A percentile compares a stretch with the other conserved stretches of the same genome.
Evolutionary conservation across 2,329 filamentous ascomycete genomes (phyloP).

Genomic region (Tolypocladium pustulatum): DNA sequence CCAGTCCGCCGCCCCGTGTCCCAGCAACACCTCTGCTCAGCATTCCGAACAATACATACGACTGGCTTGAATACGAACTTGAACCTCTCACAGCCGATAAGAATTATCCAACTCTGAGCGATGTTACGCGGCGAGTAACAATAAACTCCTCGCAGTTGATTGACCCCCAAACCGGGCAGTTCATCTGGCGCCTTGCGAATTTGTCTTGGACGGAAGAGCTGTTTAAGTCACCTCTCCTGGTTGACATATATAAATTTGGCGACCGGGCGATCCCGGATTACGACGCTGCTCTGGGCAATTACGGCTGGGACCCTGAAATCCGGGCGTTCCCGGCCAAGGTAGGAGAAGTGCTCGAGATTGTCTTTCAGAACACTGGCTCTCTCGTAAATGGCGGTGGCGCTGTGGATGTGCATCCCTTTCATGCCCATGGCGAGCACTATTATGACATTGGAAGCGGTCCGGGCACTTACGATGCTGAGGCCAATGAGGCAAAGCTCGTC

Average conservation of each 20-base stretch:
- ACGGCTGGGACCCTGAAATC: slow-evolving; percentile 41
- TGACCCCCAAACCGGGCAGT: background rate
- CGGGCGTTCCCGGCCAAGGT: slow-evolving; percentile 40
- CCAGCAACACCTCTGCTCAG: slow-evolving; percentile 15
- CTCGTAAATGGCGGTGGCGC: slow-evolving; percentile 14
- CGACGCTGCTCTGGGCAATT: slow-evolving; percentile 33
- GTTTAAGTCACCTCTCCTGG: background rate
- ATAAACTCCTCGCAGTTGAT: slow-evolving; percentile 19
- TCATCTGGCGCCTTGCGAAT: slow-evolving; percentile 7
- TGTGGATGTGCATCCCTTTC: slow-evolving; percentile 8
- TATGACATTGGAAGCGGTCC: slow-evolving; percentile 8
- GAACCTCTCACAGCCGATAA: slow-evolving; percentile 17
- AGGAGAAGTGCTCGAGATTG: slow-evolving; percentile 45
- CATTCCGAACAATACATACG: slow-evolving; percentile 21
- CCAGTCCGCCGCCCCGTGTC: slow-evolving; percentile 38
- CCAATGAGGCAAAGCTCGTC: slow-evolving; percentile 1
- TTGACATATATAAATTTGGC: background rate
- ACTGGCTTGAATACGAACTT: slow-evolving; percentile 37
- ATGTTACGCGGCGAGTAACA: slow-evolving; percentile 36
- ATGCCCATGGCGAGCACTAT: slow-evolving; percentile 8
- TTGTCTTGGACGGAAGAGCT: slow-evolving; percentile 5
- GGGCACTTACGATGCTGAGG: slow-evolving; percentile 3
- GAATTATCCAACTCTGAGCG: slow-evolving; percentile 24
- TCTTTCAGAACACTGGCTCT: slow-evolving; percentile 30
- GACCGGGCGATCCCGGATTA: slow-evolving; percentile 31